phyloP scores from a whole-genome alignment of 2,329 filamentous ascomycete genomes.

The Cordyceps cateniannulata region DNA sequence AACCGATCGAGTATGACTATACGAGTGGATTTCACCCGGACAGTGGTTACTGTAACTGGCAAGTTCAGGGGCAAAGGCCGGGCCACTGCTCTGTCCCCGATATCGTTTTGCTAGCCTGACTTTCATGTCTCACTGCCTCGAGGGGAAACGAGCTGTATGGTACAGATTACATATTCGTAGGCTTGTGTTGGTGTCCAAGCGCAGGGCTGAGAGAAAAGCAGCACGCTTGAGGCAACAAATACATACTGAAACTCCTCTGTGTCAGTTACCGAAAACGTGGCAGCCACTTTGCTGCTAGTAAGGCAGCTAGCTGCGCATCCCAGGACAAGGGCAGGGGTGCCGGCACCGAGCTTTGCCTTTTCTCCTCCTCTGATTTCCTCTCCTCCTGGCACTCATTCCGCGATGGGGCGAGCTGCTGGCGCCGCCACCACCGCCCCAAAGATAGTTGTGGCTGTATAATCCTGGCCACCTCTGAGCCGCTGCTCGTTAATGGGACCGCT shows the following conservation, averaged over 20 bases:
- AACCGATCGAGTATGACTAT: slow-evolving; percentile 6
- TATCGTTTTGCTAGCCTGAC: background rate
- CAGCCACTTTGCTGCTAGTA: slow-evolving; percentile 5
- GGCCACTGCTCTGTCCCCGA: background rate
- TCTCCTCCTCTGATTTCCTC: background rate
- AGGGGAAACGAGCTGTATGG: background rate
- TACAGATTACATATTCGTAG: too few relatives aligned
- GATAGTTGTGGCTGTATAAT: too few relatives aligned
- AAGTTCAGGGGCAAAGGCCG: background rate
- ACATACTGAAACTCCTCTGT: slow-evolving; percentile 4
- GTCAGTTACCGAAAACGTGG: slow-evolving; percentile 11
- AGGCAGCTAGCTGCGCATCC: background rate
- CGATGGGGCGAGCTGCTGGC: background rate
- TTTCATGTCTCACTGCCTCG: background rate
- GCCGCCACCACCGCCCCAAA: background rate
- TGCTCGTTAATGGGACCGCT: too few relatives aligned
- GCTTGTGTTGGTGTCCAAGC: background rate
- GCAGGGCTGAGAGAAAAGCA: slow-evolving; percentile 1
- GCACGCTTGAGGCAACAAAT: background rate
- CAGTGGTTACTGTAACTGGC: background rate
- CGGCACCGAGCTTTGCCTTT: background rate
- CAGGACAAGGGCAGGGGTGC: background rate
- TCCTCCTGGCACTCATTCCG: background rate
- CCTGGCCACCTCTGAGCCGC: too few relatives aligned
- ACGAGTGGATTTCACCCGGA: slow-evolving; percentile 1